Conservation (phyloP, 2,329 filamentous ascomycete species). For the Chalaropsis ovoidea region DNA sequence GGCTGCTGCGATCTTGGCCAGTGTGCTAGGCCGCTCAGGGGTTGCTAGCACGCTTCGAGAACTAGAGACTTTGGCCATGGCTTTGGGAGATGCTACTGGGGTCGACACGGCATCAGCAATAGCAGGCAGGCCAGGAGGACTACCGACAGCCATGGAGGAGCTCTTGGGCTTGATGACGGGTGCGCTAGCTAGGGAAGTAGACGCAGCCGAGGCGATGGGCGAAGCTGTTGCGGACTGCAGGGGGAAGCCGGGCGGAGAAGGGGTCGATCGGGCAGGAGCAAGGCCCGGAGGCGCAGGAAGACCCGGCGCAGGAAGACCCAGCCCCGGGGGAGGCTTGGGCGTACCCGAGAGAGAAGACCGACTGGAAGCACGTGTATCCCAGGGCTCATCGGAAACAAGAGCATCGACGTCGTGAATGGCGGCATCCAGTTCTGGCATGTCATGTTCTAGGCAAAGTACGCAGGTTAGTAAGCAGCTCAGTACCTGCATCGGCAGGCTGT, state of each 20-base stretch:
- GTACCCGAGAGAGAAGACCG: neutral
- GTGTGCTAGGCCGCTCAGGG: slow-evolving; percentile 15
- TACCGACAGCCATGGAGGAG: neutral
- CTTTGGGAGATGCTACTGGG: slow-evolving; percentile 27
- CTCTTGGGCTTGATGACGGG: neutral
- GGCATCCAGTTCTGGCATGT: slow-evolving; percentile 51
- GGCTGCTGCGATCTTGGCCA: slow-evolving; percentile 20
- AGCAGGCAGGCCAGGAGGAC: neutral
- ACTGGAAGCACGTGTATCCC: slow-evolving; percentile 1
- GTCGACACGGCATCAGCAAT: neutral
- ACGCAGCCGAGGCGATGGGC: neutral
- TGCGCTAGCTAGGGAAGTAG: neutral
- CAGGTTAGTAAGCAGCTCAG: slow-evolving; percentile 36
- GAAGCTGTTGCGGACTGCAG: neutral
- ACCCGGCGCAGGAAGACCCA: slow-evolving; percentile 29
- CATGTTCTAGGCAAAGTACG: slow-evolving; percentile 45
- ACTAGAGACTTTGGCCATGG: slow-evolving; percentile 27
- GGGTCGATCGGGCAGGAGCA: neutral
- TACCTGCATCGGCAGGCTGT: slow-evolving; percentile 24
- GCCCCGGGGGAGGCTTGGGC: slow-evolving; percentile 18
- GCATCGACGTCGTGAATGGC: slow-evolving; percentile 56
- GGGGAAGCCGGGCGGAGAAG: neutral
- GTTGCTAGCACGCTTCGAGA: slow-evolving; percentile 17
- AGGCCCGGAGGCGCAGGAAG: slow-evolving; percentile 31
- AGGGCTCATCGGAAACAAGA: slow-evolving; percentile 52